Conservation (phyloP, 768 basidiomycete genomes). For the Hydnomerulius pinastri region DNA sequence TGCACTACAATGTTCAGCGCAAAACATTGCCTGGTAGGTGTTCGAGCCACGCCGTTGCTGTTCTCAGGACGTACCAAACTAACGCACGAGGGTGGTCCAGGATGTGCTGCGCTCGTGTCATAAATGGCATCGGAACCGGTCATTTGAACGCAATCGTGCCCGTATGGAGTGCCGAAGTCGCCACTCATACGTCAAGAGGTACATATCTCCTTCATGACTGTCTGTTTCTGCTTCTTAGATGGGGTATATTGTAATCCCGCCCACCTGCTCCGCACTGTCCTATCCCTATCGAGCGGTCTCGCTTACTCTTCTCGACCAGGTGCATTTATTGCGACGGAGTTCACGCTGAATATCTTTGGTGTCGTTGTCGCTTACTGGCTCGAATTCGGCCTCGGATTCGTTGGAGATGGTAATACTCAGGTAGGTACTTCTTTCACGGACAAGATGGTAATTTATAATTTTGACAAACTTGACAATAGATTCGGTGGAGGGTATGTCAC, state of each 20-base stretch:
- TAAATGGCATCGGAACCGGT: constrained; percentile 48
- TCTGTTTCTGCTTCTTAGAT: background rate
- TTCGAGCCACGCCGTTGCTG: background rate
- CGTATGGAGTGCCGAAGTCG: constrained; percentile 47
- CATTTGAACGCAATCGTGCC: constrained; percentile 46
- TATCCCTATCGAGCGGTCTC: no score
- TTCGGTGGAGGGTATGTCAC: constrained; percentile 35
- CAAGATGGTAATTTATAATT: background rate
- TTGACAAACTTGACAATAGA: background rate
- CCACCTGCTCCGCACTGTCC: no score
- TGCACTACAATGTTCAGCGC: constrained; percentile 43
- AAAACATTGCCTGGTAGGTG: constrained; percentile 41
- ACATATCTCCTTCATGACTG: background rate
- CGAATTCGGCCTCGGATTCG: constrained; percentile 45
- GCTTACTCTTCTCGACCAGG: constrained; percentile 20
- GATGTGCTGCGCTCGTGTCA: constrained; percentile 47
- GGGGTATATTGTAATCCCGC: no score
- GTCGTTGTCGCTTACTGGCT: constrained; percentile 50
- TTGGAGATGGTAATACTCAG: constrained; percentile 44
- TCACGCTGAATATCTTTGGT: constrained; percentile 43
- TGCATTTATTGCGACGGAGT: constrained; percentile 46
- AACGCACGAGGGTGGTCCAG: constrained; percentile 23
- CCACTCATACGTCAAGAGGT: constrained; percentile 44
- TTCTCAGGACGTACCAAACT: no score
- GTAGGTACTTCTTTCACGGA: constrained; percentile 18